A percentile compares a stretch with the other conserved stretches of the same genome.
Conservation (phyloP, 176 grass and related monocot species). For the Pontederia crassipes region DNA sequence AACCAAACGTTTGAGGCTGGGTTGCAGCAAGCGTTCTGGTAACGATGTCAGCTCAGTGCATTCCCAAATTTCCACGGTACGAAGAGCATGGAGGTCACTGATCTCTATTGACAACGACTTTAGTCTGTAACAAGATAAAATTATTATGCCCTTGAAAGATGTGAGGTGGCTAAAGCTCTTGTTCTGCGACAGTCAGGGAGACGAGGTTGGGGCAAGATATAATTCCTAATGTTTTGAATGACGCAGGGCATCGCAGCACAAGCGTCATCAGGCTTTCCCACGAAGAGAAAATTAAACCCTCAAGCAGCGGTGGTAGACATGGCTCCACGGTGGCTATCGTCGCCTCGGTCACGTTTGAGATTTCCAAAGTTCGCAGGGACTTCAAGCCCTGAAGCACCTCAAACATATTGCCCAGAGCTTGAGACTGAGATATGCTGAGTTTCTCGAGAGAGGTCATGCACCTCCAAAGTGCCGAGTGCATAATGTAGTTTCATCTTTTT, state of each 20-base stretch:
- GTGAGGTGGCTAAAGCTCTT: not conserved
- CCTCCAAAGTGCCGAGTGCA: not conserved
- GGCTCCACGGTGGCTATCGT: not conserved
- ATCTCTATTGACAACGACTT: too few relatives aligned
- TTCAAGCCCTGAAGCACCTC: not conserved
- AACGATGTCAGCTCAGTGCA: too few relatives aligned
- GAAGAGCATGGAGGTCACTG: too few relatives aligned
- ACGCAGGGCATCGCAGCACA: not conserved
- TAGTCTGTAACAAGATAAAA: not conserved
- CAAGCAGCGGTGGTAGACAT: not conserved
- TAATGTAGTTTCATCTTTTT: conserved; percentile 47
- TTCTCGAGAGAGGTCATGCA: not conserved
- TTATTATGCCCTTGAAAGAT: not conserved
- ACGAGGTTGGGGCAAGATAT: too few relatives aligned
- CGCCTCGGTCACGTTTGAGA: not conserved
- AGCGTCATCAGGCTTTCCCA: not conserved
- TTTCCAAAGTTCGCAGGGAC: not conserved
- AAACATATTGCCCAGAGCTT: not conserved
- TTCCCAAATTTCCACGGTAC: too few relatives aligned
- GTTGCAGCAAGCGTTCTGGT: too few relatives aligned
- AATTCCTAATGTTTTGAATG: too few relatives aligned
- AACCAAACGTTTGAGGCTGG: too few relatives aligned
- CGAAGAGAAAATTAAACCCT: not conserved
- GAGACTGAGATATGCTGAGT: not conserved
- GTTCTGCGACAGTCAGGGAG: not conserved